These are phyloP conservation scores for Suhomyces atakaporum DNA, from an alignment of 1,139 yeast species.

Conservation along the genomic window DNA sequence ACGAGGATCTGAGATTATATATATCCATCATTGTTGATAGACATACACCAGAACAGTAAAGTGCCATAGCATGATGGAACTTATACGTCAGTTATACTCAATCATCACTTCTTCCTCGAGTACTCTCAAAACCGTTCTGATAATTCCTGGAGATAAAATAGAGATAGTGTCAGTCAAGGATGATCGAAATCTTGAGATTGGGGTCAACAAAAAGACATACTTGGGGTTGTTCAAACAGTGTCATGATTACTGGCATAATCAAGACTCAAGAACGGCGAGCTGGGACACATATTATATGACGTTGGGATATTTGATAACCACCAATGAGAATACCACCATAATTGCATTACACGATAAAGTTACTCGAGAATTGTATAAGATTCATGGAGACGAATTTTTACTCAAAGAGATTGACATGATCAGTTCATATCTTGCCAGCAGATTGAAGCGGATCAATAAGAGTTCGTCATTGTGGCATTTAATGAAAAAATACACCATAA, in stretches of 20 bases:
- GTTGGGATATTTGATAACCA: constrained; percentile 38
- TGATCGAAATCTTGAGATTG: constrained; percentile 33
- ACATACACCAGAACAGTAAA: no score
- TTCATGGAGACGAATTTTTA: constrained; percentile 16
- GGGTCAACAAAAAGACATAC: constrained; percentile 34
- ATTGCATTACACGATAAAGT: constrained; percentile 33
- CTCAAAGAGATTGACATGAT: constrained; percentile 32
- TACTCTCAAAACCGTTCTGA: constrained; percentile 24
- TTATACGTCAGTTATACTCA: constrained; percentile 19
- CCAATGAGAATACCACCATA: constrained; percentile 44
- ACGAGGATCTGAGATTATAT: no score
- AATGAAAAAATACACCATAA: constrained; percentile 29
- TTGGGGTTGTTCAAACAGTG: constrained; percentile 35
- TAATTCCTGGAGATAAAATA: constrained; percentile 20
- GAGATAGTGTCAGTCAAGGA: constrained; percentile 9
- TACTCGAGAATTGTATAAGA: constrained; percentile 18
- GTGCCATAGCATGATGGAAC: constrained; percentile 5
- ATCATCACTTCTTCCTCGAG: constrained; percentile 15
- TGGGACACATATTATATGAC: constrained; percentile 27
- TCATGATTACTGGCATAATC: constrained; percentile 35
- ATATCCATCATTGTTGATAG: no score
- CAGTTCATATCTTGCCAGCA: constrained; percentile 34
- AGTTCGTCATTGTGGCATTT: constrained; percentile 45
- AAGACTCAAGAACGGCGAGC: neutral
- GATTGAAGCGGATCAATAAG: constrained; percentile 42